These are phyloP conservation scores for Nicotiana paniculata DNA, from an alignment of 257 asterid species.

Conservation along the genomic window DNA sequence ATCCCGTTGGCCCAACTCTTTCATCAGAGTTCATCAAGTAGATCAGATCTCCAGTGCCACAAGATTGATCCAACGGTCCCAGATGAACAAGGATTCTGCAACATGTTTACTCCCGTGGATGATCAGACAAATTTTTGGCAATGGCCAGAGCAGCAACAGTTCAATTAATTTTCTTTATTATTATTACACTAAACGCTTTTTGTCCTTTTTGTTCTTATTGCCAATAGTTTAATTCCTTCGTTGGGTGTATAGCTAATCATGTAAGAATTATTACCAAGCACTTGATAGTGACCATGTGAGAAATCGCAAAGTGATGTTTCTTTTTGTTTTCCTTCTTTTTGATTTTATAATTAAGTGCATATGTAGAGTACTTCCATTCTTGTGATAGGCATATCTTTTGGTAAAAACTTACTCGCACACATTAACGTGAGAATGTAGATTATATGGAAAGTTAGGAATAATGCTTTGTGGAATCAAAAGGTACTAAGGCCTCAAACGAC, in stretches of 20 bases:
- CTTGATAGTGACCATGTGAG: background rate
- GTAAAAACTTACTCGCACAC: no score
- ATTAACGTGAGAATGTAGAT: no score
- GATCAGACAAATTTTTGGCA: slow-evolving; percentile 68
- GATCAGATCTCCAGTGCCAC: slow-evolving; percentile 26
- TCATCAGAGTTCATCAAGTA: slow-evolving; percentile 31
- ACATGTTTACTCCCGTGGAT: slow-evolving; percentile 46
- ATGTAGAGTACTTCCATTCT: background rate
- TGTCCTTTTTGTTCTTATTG: background rate
- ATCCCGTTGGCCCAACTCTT: slow-evolving; percentile 29
- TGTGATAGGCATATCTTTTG: no score
- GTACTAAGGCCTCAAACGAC: no score
- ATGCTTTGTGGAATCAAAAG: no score
- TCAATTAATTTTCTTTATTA: background rate
- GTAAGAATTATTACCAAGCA: background rate
- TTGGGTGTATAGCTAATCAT: background rate
- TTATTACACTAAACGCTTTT: background rate
- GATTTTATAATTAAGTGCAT: background rate
- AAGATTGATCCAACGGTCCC: slow-evolving; percentile 27
- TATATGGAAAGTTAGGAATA: no score
- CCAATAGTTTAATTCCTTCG: background rate
- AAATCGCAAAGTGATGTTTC: background rate
- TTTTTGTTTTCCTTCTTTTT: background rate
- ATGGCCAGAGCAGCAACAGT: slow-evolving; percentile 63
- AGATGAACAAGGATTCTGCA: slow-evolving; percentile 41